These are phyloP conservation scores for Russula compacta DNA, from an alignment of 768 basidiomycete species.

Conservation along the genomic window DNA sequence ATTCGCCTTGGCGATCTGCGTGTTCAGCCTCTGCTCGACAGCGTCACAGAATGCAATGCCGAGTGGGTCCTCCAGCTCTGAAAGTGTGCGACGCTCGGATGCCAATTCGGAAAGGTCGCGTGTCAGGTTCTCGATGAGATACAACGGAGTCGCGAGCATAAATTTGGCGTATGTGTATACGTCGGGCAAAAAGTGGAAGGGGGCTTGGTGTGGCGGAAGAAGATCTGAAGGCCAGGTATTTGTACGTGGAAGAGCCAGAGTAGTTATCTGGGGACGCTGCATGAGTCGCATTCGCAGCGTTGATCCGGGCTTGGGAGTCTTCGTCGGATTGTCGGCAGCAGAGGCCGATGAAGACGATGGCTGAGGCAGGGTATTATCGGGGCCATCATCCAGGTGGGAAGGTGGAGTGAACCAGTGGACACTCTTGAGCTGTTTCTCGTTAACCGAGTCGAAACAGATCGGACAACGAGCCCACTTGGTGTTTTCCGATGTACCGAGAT, in stretches of 20 bases:
- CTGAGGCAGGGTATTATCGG: slow-evolving; percentile 26
- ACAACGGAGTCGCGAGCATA: slow-evolving; percentile 89
- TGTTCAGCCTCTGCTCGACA: slow-evolving; percentile 65
- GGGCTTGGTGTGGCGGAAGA: slow-evolving; percentile 83
- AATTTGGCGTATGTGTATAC: slow-evolving; percentile 83
- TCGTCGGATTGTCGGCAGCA: slow-evolving; percentile 29
- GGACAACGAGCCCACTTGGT: slow-evolving; percentile 88
- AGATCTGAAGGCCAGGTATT: slow-evolving; percentile 91
- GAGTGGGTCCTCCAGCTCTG: slow-evolving; percentile 64
- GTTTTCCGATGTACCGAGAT: slow-evolving; percentile 73
- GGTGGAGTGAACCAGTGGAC: slow-evolving; percentile 82
- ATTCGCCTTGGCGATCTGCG: slow-evolving; percentile 70
- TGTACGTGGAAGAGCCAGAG: slow-evolving; percentile 88
- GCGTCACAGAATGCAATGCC: slow-evolving; percentile 72
- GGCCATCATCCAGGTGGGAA: slow-evolving; percentile 28
- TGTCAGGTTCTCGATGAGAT: slow-evolving; percentile 67
- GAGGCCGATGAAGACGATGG: slow-evolving; percentile 43
- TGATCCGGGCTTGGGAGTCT: slow-evolving; percentile 45
- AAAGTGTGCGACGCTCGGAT: slow-evolving; percentile 55
- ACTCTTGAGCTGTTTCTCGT: slow-evolving; percentile 81
- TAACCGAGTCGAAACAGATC: slow-evolving; percentile 91
- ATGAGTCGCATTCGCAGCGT: slow-evolving; percentile 79
- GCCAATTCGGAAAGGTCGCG: slow-evolving; percentile 65
- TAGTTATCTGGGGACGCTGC: slow-evolving; percentile 89
- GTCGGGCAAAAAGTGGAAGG: slow-evolving; percentile 94